Evolutionary conservation across 768 basidiomycete genomes (phyloP).

Genomic region (Serendipita vermifera): DNA sequence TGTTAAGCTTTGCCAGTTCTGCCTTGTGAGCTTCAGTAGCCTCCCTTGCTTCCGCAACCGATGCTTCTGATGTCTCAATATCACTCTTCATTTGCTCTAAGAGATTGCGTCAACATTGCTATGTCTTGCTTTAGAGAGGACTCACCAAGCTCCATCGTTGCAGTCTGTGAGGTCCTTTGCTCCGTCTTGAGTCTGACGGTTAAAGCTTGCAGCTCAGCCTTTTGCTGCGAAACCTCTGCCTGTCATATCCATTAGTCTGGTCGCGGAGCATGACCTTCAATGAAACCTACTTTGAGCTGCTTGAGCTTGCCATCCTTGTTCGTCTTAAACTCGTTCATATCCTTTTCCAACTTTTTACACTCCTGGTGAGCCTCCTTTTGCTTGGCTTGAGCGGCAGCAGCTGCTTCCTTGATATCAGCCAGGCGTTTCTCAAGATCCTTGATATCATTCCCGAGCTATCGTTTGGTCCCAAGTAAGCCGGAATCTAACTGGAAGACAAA

Average conservation of each 20-base stretch:
- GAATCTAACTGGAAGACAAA: too few relatives aligned
- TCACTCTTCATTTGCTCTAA: constrained; percentile 75
- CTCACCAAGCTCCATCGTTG: constrained; percentile 75
- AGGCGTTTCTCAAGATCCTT: constrained; percentile 57
- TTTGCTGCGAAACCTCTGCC: constrained; percentile 71
- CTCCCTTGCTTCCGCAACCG: constrained; percentile 28
- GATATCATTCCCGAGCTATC: constrained; percentile 71
- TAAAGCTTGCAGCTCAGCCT: constrained; percentile 68
- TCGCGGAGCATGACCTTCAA: neutral
- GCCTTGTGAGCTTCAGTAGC: constrained; percentile 34
- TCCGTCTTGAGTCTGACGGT: constrained; percentile 67
- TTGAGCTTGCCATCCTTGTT: constrained; percentile 96
- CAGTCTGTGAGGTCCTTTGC: constrained; percentile 84
- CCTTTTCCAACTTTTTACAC: constrained; percentile 77
- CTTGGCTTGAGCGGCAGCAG: constrained; percentile 58
- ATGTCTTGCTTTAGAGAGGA: constrained; percentile 7
- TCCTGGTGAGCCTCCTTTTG: constrained; percentile 67
- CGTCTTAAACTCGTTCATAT: constrained; percentile 98
- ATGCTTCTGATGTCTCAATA: constrained; percentile 37
- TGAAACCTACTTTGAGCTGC: constrained; percentile 65
- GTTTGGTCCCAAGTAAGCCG: neutral
- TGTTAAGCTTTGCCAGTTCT: constrained; percentile 48
- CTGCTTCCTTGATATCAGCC: constrained; percentile 38
- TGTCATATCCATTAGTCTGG: constrained; percentile 21
- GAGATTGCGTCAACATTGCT: neutral